Evolutionary conservation across 192 early-diverging fungal species (phyloP), one percentile per base, ranked within the genome.

Genomic region (Coemansia sp.): DNA sequence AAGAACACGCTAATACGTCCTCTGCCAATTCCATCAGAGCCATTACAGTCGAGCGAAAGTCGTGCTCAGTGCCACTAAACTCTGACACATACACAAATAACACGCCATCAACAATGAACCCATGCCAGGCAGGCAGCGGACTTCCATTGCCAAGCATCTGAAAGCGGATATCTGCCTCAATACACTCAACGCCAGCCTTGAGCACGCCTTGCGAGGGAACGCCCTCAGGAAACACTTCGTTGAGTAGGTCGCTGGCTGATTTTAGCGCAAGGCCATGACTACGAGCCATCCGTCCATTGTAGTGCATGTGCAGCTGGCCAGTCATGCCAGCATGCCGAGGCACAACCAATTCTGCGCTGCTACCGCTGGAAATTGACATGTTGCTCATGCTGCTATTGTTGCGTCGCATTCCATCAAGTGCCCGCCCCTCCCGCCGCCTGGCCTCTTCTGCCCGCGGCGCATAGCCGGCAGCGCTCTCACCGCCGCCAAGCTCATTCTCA

Each of bases 1-100:
- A 67, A 28, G 56, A 47, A 58, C 79, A 78, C 5, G n/a, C 16
- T 47, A 81, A 60, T 27, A 67, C 69, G 25, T 78, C 78, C 50
- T 84, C 83, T 8, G 78, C 78, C 47, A 84, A 54, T 65, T 84
- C 83, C 54, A 84, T 67, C 49, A 84, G 65, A 28, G 83, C 83
- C 60, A 76, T 60, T 21, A 82, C 60, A 6, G 71, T 67, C 6
- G 38, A 32, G 38, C 75, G 78, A 59, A 84, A 84, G 38, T 53
- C 48, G 25, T 27, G 27, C 18, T 73, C 82, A 55, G 32, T 56
- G 67, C 69, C 68, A 7, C 21, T 16, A 31, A 76, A 83, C 30
- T 71, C 62, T 2, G 63, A 21, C 19, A 62, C 74, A 19, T 54
- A 34, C 51, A 80, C 53, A 23, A 61, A 80, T 12, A 80, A 71